A percentile compares a stretch with the other conserved stretches of the same genome.
Evolutionary conservation across 495 filamentous ascomycete genomes (phyloP).

Genomic region (Trichoderma parareesei): DNA sequence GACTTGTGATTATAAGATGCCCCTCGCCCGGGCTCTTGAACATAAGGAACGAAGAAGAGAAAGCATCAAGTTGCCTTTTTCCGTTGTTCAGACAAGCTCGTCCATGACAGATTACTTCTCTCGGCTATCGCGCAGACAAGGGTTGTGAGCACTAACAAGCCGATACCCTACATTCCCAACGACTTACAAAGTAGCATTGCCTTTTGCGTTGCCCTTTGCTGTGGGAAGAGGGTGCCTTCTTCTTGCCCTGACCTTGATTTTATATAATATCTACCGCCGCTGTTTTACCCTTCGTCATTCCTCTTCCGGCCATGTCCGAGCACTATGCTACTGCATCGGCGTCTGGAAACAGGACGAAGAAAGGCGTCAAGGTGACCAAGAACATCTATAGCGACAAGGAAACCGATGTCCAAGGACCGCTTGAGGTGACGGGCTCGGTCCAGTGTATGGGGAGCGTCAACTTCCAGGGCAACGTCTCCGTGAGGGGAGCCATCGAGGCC

Average conservation of each 20-base stretch:
- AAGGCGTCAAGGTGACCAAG: slow-evolving; percentile 20
- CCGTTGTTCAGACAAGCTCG: neutral
- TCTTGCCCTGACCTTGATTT: too few species aligned
- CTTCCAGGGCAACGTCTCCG: slow-evolving; percentile 26
- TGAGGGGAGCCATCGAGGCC: slow-evolving; percentile 30
- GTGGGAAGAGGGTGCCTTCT: neutral
- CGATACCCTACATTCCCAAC: neutral
- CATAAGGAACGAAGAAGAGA: neutral
- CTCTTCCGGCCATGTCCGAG: slow-evolving; percentile 8
- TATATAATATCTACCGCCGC: too few species aligned
- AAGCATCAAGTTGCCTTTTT: neutral
- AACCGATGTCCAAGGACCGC: slow-evolving; percentile 25
- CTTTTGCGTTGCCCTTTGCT: neutral
- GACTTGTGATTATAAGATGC: neutral
- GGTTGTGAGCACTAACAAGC: neutral
- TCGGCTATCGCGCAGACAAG: neutral
- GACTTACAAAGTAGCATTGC: neutral
- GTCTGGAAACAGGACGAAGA: neutral
- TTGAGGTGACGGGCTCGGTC: slow-evolving; percentile 32
- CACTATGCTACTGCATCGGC: slow-evolving; percentile 3
- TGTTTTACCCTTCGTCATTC: neutral
- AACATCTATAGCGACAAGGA: slow-evolving; percentile 26
- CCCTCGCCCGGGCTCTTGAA: neutral
- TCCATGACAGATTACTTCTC: neutral
- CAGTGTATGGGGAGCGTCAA: slow-evolving; percentile 27